Base-by-base conservation (phyloP, 441 rosid species). In the Biscutella laevigata region DNA sequence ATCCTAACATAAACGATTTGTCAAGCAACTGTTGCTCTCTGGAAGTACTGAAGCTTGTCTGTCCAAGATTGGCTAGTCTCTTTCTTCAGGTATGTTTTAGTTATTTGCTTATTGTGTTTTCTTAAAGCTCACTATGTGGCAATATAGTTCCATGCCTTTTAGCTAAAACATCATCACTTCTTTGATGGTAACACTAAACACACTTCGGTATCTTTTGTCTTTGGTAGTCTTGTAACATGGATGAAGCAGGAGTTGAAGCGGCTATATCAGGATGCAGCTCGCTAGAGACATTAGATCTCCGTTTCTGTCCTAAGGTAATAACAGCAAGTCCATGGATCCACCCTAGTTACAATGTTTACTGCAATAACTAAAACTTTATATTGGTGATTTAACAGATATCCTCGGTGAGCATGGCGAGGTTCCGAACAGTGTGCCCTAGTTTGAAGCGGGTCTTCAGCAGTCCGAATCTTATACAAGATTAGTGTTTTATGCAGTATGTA, bases 261-360 rank as follows among this genome's bases (percentile, higher is more conserved):
- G 97, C 99, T 14, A 78, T 88, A 63, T 79, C 88, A 4, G 81
- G 68, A 33, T 94, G 99, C 68, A 61, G 66, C 59, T 79, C 77
- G 71, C 82, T 88, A 69, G 95, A 88, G 83, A 86, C 94, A 49
- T 74, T 94, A 34, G 97, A 94, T 75, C 87, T 94, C 42, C 96
- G 99, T 57, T 77, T 68, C 77, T 92, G 99, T 67, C 85, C 80
- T 0, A 89, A 84, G 96, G 99, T 80, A 52, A 73, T 77, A 48
- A 36, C 24, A n/a, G 1, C 3, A 48, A n/a, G n/a, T n/a, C n/a
- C n/a, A n/a, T n/a, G n/a, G n/a, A n/a, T n/a, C n/a, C n/a, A n/a
- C n/a, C n/a, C n/a, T n/a, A n/a, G n/a, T n/a, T n/a, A n/a, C n/a
- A n/a, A n/a, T n/a, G n/a, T n/a, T n/a, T n/a, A n/a, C n/a, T n/a